Evolutionary conservation across 208 protist species (phyloP).

Genomic region (Polymyxa betae): DNA sequence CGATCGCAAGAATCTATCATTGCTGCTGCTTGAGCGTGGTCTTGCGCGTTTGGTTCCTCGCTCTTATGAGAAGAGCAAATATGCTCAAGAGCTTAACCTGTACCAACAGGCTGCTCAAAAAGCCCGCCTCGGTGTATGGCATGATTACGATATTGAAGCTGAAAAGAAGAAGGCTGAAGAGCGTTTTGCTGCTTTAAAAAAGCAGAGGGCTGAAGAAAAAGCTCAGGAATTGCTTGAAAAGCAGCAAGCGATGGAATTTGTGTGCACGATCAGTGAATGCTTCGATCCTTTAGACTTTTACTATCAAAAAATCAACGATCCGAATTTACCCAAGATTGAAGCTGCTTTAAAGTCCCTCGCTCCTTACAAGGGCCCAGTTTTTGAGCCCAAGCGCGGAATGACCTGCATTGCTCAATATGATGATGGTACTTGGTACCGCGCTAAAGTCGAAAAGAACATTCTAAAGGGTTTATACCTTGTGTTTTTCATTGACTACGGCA

Average conservation of each 20-base stretch:
- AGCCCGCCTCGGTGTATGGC: constrained; percentile 2
- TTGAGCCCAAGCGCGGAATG: neutral
- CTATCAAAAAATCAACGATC: constrained; percentile 11
- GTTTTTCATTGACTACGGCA: constrained; percentile 37
- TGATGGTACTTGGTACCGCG: constrained; percentile 38
- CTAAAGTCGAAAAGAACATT: constrained; percentile 48
- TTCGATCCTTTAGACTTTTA: constrained; percentile 32
- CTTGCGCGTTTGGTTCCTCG: neutral
- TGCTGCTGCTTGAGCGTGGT: constrained; percentile 46
- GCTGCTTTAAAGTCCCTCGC: neutral
- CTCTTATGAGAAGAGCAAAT: neutral
- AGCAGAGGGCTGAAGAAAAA: neutral
- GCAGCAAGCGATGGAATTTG: neutral
- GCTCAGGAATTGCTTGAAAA: neutral
- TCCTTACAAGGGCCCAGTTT: neutral
- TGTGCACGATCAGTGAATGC: neutral
- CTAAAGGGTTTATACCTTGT: constrained; percentile 4
- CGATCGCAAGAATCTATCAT: constrained; percentile 34
- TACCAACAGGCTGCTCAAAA: constrained; percentile 25
- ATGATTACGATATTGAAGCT: constrained; percentile 13
- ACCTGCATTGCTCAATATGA: constrained; percentile 4
- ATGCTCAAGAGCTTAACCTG: neutral
- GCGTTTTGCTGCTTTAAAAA: neutral
- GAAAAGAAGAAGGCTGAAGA: constrained; percentile 37
- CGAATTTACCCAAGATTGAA: neutral